phyloP scores from a whole-genome alignment of 2,329 filamentous ascomycete species.

The Orbilia brochopaga region DNA sequence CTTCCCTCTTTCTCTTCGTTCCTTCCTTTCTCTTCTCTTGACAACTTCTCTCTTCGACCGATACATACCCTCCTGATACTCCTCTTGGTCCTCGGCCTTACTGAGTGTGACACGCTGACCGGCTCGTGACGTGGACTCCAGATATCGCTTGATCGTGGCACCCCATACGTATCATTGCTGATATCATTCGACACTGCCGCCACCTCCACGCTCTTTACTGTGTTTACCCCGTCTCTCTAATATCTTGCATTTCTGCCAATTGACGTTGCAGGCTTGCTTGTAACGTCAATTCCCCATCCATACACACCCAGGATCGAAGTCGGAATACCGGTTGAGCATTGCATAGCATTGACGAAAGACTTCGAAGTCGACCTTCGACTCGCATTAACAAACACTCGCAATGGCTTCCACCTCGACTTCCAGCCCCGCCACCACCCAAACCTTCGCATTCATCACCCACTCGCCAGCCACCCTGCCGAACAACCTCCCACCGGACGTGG shows the following conservation, averaged over 20 bases:
- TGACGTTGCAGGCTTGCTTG: background rate
- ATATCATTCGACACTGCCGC: background rate
- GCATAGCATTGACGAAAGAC: conserved; percentile 3
- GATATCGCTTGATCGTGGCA: conserved; percentile 3
- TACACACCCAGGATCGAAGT: background rate
- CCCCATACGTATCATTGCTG: background rate
- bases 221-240: no score
- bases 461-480: conserved; percentile 54
- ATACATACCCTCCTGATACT: background rate
- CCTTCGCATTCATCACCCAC: conserved; percentile 54
- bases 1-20: background rate
- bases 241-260: background rate
- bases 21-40: conserved; percentile 3
- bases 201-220: conserved; percentile 29
- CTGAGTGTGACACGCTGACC: conserved; percentile 8
- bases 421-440: conserved; percentile 35
- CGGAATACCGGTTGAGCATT: background rate
- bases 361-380: background rate
- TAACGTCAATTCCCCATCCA: background rate
- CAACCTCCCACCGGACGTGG: conserved; percentile 52
- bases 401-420: conserved; percentile 33
- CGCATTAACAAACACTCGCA: background rate
- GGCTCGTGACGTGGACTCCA: background rate
- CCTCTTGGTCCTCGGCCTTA: background rate
- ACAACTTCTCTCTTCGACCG: background rate